phyloP scores from a whole-genome alignment of 345 rosid species.

The Anacardium occidentale region DNA sequence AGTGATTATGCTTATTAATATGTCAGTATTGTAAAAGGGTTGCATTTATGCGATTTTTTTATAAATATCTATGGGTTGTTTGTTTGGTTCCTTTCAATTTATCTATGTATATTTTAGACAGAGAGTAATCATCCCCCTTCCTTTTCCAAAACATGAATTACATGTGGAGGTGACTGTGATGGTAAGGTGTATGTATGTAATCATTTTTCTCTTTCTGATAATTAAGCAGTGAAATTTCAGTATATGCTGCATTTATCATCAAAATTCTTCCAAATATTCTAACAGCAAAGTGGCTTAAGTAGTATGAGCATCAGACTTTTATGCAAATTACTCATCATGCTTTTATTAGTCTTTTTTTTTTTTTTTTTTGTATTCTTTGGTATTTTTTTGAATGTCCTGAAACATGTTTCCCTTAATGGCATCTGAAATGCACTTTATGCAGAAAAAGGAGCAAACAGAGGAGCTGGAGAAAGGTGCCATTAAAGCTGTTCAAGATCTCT shows the following conservation, averaged over 20 bases:
- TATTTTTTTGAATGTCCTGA: neutral
- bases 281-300: neutral
- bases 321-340: no score
- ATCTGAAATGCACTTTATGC: constrained; percentile 26
- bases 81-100: neutral
- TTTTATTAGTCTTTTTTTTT: neutral
- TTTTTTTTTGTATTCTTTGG: neutral
- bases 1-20: neutral
- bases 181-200: neutral
- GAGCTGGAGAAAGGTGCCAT: constrained; percentile 79
- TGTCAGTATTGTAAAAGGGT: neutral
- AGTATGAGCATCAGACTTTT: neutral
- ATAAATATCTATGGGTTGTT: neutral
- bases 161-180: neutral
- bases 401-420: constrained; percentile 5
- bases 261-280: neutral
- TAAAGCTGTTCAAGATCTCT: constrained; percentile 92
- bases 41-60: neutral
- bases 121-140: neutral
- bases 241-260: neutral
- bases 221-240: neutral
- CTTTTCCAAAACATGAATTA: neutral
- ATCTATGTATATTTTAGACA: neutral
- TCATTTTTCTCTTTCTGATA: neutral
- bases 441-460: constrained; percentile 71